Evolutionary conservation across 164 flowering plant genomes (phyloP).

Genomic region (Aristolochia fimbriata): DNA sequence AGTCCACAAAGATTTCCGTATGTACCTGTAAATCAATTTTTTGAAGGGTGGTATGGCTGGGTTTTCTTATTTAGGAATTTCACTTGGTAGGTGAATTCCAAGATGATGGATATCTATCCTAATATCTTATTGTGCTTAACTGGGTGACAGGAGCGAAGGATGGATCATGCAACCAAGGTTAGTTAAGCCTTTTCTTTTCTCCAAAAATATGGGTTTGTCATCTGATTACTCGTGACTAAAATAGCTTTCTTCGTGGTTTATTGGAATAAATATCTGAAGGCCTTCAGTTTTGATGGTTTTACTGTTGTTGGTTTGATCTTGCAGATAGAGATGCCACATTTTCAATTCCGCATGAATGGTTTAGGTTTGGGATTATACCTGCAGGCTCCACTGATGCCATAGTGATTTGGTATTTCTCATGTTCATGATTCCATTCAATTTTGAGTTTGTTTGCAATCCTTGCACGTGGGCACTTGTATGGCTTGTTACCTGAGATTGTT

Average conservation of each 20-base stretch:
- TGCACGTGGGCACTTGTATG: too few species aligned
- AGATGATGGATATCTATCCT: background rate
- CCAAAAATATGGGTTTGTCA: background rate
- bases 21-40: slow-evolving; percentile 12
- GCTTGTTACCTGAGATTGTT: too few species aligned
- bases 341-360: slow-evolving; percentile 35
- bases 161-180: slow-evolving; percentile 31
- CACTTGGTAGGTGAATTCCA: too few species aligned
- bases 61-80: too few species aligned
- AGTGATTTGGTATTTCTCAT: slow-evolving; percentile 65
- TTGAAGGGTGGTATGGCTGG: background rate
- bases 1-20: slow-evolving; percentile 28
- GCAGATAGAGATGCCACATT: slow-evolving; percentile 37
- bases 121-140: slow-evolving; percentile 15
- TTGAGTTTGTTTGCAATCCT: too few species aligned
- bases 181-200: slow-evolving; percentile 13
- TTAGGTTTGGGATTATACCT: slow-evolving; percentile 88
- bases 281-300: background rate
- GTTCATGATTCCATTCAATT: background rate
- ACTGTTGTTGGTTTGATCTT: slow-evolving; percentile 11
- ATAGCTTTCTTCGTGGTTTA: background rate
- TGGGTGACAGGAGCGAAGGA: slow-evolving; percentile 29
- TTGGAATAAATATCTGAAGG: background rate
- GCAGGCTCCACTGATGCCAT: slow-evolving; percentile 98
- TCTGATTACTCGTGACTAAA: background rate